Base-by-base conservation (phyloP, 2,329 filamentous ascomycete species). In the Penicillium decumbens region DNA sequence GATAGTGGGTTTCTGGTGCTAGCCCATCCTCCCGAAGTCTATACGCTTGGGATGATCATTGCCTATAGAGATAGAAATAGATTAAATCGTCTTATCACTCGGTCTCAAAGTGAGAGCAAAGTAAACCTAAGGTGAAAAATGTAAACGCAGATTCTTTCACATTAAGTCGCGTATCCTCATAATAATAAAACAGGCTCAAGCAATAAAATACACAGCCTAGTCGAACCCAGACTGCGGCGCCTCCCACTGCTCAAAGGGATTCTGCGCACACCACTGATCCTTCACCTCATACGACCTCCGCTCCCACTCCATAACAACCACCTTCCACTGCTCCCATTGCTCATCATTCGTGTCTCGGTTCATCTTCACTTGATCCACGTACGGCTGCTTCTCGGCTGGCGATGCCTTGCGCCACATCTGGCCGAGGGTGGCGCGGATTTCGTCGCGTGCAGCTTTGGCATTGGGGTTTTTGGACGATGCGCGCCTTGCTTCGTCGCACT, bases 371-470 rank as follows among this genome's bases (percentile, higher is more conserved):
- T 85, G 79, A 25, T 89, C 84, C 42, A 91, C 80, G 63, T 88
- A 97, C 0, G 90, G 91, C 64, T 80, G 79, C 63, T 86, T 88
- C 59, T 83, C 80, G 39, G 87, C 87, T 5, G 82, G 77, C 1
- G 78, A 72, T 0, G 88, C 83, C 43, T 88, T 86, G 59, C 87
- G 88, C 93, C 93, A 98, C 84, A 93, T 91, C 65, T 87, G 85
- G 25, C 91, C 91, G 8, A 93, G 82, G 66, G 90, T 89, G 43
- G 84, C 81, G 29, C 93, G 87, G 48, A 97, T 87, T 63, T 95
- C 89, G 61, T 84, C 79, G 37, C 81, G 77, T 2, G 77, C 74
- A 2, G 79, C 80, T 60, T 89, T 95, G 6, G 85, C 83, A 38
- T 81, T 77, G 0, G 83, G 75, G 58, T 85, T 85, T 9, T 81